phyloP scores from a whole-genome alignment of 2,329 filamentous ascomycete species.

The Penicillium sp. region DNA sequence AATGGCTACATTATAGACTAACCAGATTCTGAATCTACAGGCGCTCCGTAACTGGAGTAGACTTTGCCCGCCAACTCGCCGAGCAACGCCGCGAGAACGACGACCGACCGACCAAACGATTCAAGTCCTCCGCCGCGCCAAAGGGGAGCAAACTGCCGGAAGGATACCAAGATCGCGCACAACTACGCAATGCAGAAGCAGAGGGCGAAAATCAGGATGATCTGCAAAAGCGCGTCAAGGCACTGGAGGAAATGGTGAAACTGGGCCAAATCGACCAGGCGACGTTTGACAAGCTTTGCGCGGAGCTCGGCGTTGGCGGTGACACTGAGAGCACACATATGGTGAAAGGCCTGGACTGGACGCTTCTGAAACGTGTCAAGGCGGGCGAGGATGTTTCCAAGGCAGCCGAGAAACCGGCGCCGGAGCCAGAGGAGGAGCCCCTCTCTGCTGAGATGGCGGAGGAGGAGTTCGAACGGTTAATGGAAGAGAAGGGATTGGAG shows the following conservation, averaged over 20 bases:
- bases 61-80: slow-evolving; percentile 84
- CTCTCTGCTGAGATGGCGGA: slow-evolving; percentile 59
- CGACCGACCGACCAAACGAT: slow-evolving; percentile 69
- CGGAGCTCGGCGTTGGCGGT: slow-evolving; percentile 77
- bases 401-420: slow-evolving; percentile 30
- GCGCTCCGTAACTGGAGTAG: slow-evolving; percentile 67
- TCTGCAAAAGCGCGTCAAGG: slow-evolving; percentile 69
- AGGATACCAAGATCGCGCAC: slow-evolving; percentile 84
- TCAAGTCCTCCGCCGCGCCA: slow-evolving; percentile 73
- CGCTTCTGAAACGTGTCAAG: slow-evolving; percentile 58
- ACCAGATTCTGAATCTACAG: slow-evolving; percentile 44
- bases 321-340: slow-evolving; percentile 81
- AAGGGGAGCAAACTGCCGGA: slow-evolving; percentile 79
- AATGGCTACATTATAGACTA: not conserved
- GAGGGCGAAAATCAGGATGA: slow-evolving; percentile 58
- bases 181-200: slow-evolving; percentile 60
- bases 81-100: slow-evolving; percentile 65
- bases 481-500: slow-evolving; percentile 43
- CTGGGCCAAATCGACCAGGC: slow-evolving; percentile 79
- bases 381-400: slow-evolving; percentile 60
- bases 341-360: slow-evolving; percentile 89
- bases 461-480: slow-evolving; percentile 57
- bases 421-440: slow-evolving; percentile 30
- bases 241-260: slow-evolving; percentile 80
- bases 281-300: slow-evolving; percentile 75